Conservation (phyloP, 2,329 filamentous ascomycete genomes). For the Ophiocordyceps australis region DNA sequence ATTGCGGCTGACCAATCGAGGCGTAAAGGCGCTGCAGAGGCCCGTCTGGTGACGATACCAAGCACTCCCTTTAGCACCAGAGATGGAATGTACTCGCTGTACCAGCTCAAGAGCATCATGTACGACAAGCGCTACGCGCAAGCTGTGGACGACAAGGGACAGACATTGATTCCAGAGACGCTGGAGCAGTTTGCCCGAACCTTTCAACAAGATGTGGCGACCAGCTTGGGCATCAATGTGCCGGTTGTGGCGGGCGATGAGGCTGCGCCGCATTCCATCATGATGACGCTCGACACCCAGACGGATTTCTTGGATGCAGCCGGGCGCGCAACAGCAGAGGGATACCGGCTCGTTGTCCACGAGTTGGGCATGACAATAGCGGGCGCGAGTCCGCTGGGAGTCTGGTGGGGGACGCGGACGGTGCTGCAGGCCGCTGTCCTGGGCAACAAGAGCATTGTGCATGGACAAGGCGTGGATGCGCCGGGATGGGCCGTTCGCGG, state of each 20-base stretch:
- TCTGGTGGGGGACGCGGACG: constrained; percentile 39
- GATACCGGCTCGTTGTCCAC: constrained; percentile 24
- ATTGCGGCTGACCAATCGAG: too few species aligned
- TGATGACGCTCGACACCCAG: constrained; percentile 24
- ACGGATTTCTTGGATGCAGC: constrained; percentile 22
- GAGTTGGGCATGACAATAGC: constrained; percentile 22
- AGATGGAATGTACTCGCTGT: constrained; percentile 11
- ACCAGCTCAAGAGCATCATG: constrained; percentile 15
- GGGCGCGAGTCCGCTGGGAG: constrained; percentile 34
- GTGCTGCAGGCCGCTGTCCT: constrained; percentile 30
- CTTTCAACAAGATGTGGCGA: constrained; percentile 19
- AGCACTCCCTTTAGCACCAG: too few species aligned
- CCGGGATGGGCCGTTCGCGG: constrained; percentile 32
- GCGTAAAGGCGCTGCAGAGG: too few species aligned
- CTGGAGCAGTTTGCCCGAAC: constrained; percentile 25
- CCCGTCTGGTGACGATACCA: too few species aligned
- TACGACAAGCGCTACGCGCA: constrained; percentile 23
- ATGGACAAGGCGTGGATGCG: constrained; percentile 25
- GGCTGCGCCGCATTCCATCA: constrained; percentile 11
- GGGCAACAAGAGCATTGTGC: constrained; percentile 15
- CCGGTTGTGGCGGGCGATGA: constrained; percentile 7
- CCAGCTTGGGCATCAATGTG: constrained; percentile 11
- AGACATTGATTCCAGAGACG: constrained; percentile 32
- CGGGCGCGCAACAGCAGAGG: constrained; percentile 26
- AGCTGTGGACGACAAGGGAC: constrained; percentile 21